Base-by-base conservation (phyloP, 2,329 filamentous ascomycete genomes). In the Talaromyces piceae region DNA sequence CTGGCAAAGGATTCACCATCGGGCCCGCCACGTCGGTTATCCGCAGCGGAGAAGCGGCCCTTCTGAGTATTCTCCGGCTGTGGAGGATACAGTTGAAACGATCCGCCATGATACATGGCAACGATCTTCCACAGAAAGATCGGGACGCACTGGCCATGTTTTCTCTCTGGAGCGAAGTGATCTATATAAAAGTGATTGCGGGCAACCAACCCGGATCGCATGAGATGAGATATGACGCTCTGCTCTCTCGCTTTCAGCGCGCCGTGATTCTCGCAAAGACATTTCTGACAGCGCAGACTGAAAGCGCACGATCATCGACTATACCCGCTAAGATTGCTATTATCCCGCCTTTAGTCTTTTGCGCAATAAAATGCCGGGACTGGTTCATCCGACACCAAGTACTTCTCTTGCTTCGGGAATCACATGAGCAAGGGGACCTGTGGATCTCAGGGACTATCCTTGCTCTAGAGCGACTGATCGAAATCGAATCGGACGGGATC, bases 161-260 rank as follows among this genome's bases (percentile, higher is more conserved):
- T 7, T 26, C 51, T 9, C 6, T 55, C 3, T 55, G 53, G 53
- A 26, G 46, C 23, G 50, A 50, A 25, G 27, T 52, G 8, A 27
- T 53, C 22, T 22, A 30, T 12, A 53, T 55, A 13, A 47, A 43
- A 20, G 28, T 39, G 13, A 13, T 30, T 1, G 20, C 39, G 18
- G 23, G 39, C n/a, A 43, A 26, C n/a, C 30, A 41, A 11, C 45
- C 44, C 5, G 41, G 23, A 3, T 33, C 23, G 37, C 23, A 30
- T 13, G 47, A 55, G 41, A 52, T 48, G 47, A 47, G 39, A 47
- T 55, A 52, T n/a, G 53, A 55, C 22, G 25, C 28, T 9, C 41
- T 45, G 26, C 33, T 50, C 9, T 26, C 20, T 12, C 43, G 28
- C 26, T 55, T 52, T 23, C 18, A 52, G 26, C 20, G 27, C 4